Conservation (phyloP, 176 grass and related monocot species). For the Oryza rufipogon region DNA sequence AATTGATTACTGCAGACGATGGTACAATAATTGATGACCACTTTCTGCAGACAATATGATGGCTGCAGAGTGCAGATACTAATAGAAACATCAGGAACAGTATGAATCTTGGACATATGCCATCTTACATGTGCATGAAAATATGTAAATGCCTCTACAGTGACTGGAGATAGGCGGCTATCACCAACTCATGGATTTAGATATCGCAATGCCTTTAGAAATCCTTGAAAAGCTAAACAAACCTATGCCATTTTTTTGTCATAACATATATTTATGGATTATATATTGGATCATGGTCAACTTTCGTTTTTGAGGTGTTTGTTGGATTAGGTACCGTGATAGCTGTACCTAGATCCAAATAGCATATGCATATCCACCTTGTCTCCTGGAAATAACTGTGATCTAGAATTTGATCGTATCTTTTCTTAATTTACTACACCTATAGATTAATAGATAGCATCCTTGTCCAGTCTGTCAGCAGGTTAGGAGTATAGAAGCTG, state of each 20-base stretch:
- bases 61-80: neutral
- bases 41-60: neutral
- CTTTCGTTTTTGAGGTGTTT: neutral
- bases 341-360: constrained; percentile 27
- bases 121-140: neutral
- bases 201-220: neutral
- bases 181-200: neutral
- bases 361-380: neutral
- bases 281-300: constrained; percentile 4
- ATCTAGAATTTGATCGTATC: neutral
- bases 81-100: neutral
- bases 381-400: neutral
- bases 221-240: neutral
- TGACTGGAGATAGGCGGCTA: neutral
- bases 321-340: constrained; percentile 14
- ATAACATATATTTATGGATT: neutral
- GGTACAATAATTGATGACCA: neutral
- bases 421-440: neutral
- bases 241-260: neutral
- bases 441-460: neutral
- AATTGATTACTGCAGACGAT: neutral
- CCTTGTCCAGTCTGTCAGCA: neutral
- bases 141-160: neutral
- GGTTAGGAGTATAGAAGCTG: neutral
- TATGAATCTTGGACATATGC: neutral